Conservation (phyloP, 768 basidiomycete genomes). For the Roridomyces roridus region DNA sequence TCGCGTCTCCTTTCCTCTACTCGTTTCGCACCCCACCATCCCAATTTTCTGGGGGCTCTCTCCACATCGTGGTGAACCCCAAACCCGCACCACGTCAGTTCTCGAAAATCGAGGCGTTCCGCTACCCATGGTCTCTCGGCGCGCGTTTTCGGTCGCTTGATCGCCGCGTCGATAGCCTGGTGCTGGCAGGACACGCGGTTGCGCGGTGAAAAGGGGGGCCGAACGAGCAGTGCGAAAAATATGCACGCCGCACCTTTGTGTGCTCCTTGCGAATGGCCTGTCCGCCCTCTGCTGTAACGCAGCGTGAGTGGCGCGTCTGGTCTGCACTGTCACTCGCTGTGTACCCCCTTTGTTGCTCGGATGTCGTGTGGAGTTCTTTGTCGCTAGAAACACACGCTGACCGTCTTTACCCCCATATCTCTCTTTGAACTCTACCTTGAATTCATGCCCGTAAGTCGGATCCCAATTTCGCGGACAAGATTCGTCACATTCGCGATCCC, state of each 20-base stretch:
- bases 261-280: slow-evolving; percentile 49
- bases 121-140: slow-evolving; percentile 62
- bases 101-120: slow-evolving; percentile 86
- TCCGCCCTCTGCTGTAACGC: slow-evolving; percentile 74
- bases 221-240: slow-evolving; percentile 92
- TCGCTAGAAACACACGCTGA: slow-evolving; percentile 63
- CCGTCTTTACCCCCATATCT: slow-evolving; percentile 66
- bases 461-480: slow-evolving; percentile 83
- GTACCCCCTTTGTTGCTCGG: slow-evolving; percentile 63
- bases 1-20: slow-evolving; percentile 78
- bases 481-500: slow-evolving; percentile 85
- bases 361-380: slow-evolving; percentile 35
- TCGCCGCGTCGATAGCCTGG: slow-evolving; percentile 81
- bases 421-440: slow-evolving; percentile 37
- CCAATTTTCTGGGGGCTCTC: slow-evolving; percentile 99
- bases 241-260: slow-evolving; percentile 39
- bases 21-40: slow-evolving; percentile 94
- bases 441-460: slow-evolving; percentile 69
- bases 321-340: slow-evolving; percentile 69
- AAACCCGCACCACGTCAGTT: slow-evolving; percentile 84
- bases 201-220: slow-evolving; percentile 97
- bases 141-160: slow-evolving; percentile 96
- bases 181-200: slow-evolving; percentile 85
- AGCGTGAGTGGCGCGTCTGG: slow-evolving; percentile 60
- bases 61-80: slow-evolving; percentile 93